Conservation (phyloP, 2,329 filamentous ascomycete species). For the Botrytis cinerea region DNA sequence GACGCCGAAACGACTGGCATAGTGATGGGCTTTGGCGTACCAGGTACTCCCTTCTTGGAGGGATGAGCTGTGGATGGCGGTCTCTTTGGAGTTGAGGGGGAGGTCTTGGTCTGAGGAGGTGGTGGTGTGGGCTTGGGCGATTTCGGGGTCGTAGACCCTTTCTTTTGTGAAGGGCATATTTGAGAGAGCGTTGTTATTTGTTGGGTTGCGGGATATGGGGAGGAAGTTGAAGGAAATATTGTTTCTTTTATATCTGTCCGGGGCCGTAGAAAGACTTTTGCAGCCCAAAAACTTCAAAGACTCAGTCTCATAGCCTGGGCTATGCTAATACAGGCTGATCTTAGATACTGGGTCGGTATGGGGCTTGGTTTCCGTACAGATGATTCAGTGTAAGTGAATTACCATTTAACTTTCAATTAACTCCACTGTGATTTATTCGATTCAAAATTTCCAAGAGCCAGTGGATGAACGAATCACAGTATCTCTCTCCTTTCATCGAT, state of each 20-base stretch:
- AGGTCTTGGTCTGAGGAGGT: slow-evolving; percentile 7
- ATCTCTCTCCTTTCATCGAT: background rate
- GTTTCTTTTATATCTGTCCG: background rate
- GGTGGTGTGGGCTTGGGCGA: slow-evolving; percentile 17
- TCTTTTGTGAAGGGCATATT: slow-evolving; percentile 4
- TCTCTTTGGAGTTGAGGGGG: slow-evolving; percentile 3
- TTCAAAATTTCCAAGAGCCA: background rate
- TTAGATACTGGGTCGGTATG: background rate
- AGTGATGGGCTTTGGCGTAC: slow-evolving; percentile 61
- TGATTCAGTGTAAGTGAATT: slow-evolving; percentile 3
- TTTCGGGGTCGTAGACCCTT: slow-evolving; percentile 16
- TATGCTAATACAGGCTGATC: background rate
- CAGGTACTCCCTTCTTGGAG: slow-evolving; percentile 57
- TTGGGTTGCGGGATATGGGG: background rate
- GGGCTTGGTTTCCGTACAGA: background rate
- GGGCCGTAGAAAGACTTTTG: background rate
- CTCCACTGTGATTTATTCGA: background rate
- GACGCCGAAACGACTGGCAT: slow-evolving; percentile 66
- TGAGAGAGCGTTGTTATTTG: background rate
- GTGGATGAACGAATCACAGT: background rate
- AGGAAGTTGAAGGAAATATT: background rate
- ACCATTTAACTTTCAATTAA: background rate
- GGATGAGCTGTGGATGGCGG: slow-evolving; percentile 55
- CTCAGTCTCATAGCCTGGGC: background rate
- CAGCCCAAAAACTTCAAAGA: background rate